These are phyloP conservation scores for Fraxinus baroniana DNA, from an alignment of 305 asterid genomes.

Conservation along the genomic window DNA sequence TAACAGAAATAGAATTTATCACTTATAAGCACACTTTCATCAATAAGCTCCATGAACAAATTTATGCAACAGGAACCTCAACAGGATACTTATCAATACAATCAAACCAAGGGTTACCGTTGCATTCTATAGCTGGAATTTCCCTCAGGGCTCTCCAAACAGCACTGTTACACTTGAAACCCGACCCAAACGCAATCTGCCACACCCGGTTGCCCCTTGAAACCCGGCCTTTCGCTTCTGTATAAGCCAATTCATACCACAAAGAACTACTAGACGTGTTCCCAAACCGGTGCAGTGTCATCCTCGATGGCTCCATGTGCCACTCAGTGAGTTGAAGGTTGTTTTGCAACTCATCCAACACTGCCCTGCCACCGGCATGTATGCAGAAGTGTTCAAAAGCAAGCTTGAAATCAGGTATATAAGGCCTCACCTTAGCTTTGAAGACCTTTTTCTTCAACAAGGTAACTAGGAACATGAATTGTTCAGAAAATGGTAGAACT, in stretches of 20 bases:
- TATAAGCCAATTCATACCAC: conserved; percentile 11
- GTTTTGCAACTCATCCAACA: conserved; percentile 12
- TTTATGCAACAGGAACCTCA: conserved; percentile 8
- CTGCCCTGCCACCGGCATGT: conserved; percentile 3
- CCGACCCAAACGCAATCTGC: conserved; percentile 20
- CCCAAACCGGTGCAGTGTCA: conserved; percentile 13
- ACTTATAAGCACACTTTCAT: neutral
- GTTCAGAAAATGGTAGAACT: conserved; percentile 14
- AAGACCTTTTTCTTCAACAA: neutral
- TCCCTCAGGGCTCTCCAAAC: conserved; percentile 10
- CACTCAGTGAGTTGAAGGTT: conserved; percentile 8
- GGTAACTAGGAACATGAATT: conserved; percentile 12
- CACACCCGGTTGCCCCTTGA: conserved; percentile 5
- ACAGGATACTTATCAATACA: conserved; percentile 3
- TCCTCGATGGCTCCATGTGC: conserved; percentile 17
- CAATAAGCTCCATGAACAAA: too few species aligned
- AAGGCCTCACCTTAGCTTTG: conserved; percentile 14
- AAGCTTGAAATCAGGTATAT: conserved; percentile 17
- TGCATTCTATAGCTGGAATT: neutral
- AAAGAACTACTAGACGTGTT: conserved; percentile 9
- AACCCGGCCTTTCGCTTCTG: conserved; percentile 16
- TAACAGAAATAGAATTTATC: neutral
- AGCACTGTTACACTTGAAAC: conserved; percentile 16
- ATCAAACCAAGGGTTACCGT: neutral
- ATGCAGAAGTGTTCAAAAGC: conserved; percentile 12